Evolutionary conservation across 768 basidiomycete species (phyloP), one percentile per base, ranked within the genome.

Genomic region (Pulveroboletus ravenelii): DNA sequence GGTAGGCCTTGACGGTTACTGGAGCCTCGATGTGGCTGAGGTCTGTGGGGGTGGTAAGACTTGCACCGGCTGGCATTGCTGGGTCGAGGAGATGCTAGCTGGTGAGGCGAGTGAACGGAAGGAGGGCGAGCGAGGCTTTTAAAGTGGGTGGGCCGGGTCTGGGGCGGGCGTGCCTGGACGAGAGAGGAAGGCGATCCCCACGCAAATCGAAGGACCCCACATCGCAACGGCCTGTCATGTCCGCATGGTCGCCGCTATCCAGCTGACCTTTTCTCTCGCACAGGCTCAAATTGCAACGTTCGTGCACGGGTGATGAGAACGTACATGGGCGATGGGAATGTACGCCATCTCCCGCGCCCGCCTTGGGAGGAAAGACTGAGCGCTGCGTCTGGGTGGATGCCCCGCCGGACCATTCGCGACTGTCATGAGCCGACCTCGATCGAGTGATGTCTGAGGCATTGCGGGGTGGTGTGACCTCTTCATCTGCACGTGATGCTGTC

Each of bases 1-100:
- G 18, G 48, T 65, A 65, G 14, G 63, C 63, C 27, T 47, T 65
- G 36, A 60, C 0, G 0, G 63, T 64, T 30, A 64, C 62, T 0
- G 63, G 62, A 0, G 63, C 62, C 34, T 64, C 63, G 39, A 65
- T 35, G 31, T 30, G 39, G 30, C 27, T 30, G 10, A 45, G 0
- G 50, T 40, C 48, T 1, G 38, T 20, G 1, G 47, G 15, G 1
- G 20, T 3, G 5, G 37, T 7, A 5, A 39, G 15, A 34, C 3
- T 3, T 25, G 53, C 43, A 1, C 13, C 62, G 2, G 47, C 57
- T 3, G 62, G 59, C 62, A 63, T 64, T 32, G 38, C 49, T 54
- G 34, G 25, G 31, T 37, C 20, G 37, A 17, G 10, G 31, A 31
- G 32, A 23, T 23, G 20, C 20, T 23, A 23, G 20, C 20, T 14